Evolutionary conservation across 305 asterid species (phyloP).

Genomic region (Fraxinus baroniana): DNA sequence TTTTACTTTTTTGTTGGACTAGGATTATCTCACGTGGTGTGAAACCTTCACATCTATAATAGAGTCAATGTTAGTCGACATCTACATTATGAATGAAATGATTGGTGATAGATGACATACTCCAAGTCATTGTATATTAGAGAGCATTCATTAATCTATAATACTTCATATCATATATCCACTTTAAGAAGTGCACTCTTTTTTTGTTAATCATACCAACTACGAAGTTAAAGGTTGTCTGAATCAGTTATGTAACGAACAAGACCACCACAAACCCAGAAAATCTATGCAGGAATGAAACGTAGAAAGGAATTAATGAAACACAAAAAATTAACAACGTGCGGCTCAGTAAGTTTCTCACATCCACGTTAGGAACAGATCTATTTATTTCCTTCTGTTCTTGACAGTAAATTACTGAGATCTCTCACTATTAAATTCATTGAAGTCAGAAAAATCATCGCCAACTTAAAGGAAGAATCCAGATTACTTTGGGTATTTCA

Average conservation of each 20-base stretch:
- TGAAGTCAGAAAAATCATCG: neutral
- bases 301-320: neutral
- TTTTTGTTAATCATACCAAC: neutral
- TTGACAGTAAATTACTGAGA: neutral
- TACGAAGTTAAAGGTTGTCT: neutral
- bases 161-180: neutral
- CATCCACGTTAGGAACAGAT: neutral
- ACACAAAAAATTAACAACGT: no score
- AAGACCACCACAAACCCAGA: neutral
- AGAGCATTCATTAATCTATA: neutral
- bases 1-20: neutral
- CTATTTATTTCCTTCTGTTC: neutral
- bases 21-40: neutral
- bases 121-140: neutral
- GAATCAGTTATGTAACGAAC: neutral
- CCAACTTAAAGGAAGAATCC: neutral
- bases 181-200: neutral
- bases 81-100: neutral
- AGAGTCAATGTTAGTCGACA: neutral
- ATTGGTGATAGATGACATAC: neutral
- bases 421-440: no score
- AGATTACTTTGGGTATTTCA: no score
- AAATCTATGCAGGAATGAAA: neutral
- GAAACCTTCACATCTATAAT: neutral
- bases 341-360: no score